phyloP scores from a whole-genome alignment of 129 eudicot species.

The Escallonia rubra region DNA sequence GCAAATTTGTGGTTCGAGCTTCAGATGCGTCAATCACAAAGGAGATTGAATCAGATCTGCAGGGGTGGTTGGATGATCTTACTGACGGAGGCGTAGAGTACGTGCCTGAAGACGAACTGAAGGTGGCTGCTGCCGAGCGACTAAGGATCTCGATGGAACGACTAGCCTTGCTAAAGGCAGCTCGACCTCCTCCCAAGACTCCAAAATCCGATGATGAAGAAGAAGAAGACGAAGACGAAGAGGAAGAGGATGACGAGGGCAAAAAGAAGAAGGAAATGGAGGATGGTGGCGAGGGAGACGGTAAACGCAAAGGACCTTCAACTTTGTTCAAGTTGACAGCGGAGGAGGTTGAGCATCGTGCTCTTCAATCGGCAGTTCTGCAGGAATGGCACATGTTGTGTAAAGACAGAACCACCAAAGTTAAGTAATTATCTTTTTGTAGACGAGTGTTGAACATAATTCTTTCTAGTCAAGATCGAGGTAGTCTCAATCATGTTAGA shows the following conservation, averaged over 20 bases:
- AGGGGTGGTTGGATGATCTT: conserved; percentile 86
- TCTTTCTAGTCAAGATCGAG: not conserved
- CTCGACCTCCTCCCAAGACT: conserved; percentile 68
- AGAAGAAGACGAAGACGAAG: conserved; percentile 27
- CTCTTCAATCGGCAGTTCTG: conserved; percentile 77
- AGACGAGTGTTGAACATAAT: conserved; percentile 24
- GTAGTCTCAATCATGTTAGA: too few species aligned
- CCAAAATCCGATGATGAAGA: conserved; percentile 54
- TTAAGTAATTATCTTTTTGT: conserved; percentile 21
- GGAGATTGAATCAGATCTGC: conserved; percentile 82
- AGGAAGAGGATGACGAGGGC: conserved; percentile 28
- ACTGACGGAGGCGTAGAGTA: conserved; percentile 93
- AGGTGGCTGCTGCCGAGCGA: conserved; percentile 81
- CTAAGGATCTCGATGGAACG: conserved; percentile 76
- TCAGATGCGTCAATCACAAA: conserved; percentile 87
- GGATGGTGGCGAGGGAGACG: conserved; percentile 35
- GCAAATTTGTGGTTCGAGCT: conserved; percentile 94
- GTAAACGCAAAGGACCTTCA: conserved; percentile 66
- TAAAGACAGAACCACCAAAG: conserved; percentile 72
- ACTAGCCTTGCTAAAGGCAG: conserved; percentile 83
- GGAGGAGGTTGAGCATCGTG: conserved; percentile 87
- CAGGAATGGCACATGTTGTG: conserved; percentile 91
- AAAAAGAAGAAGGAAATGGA: conserved; percentile 25
- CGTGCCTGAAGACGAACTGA: conserved; percentile 96
- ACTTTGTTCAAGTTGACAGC: conserved; percentile 69